Conservation (phyloP, 2,329 filamentous ascomycete species). For the Cryphonectria carpinicola region DNA sequence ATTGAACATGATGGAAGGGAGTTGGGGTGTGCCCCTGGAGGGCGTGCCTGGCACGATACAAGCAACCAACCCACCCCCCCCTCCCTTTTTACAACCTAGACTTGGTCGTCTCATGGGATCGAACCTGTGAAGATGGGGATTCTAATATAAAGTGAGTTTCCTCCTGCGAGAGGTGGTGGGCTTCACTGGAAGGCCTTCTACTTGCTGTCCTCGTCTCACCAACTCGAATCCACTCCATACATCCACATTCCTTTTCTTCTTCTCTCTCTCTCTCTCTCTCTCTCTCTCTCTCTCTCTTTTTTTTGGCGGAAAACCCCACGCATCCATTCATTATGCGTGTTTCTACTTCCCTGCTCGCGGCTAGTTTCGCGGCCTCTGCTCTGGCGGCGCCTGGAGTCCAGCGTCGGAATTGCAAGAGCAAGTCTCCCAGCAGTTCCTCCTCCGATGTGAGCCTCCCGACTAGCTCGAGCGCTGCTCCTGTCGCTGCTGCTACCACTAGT, state of each 20-base stretch:
- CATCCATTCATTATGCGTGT: slow-evolving; percentile 28
- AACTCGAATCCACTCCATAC: background rate
- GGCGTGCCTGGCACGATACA: background rate
- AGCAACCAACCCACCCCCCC: too few species aligned
- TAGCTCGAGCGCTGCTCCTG: background rate
- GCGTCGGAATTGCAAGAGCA: slow-evolving; percentile 17
- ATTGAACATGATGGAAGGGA: background rate
- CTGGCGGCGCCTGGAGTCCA: slow-evolving; percentile 25
- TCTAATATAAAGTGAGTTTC: background rate
- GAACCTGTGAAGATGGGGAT: background rate
- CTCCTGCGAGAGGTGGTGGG: background rate
- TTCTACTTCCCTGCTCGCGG: slow-evolving; percentile 29
- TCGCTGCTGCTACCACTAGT: background rate
- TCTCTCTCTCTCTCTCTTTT: background rate
- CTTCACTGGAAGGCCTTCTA: background rate
- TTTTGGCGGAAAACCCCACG: background rate
- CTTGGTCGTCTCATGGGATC: background rate
- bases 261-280: background rate
- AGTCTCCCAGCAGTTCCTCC: background rate
- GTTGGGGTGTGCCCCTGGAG: background rate
- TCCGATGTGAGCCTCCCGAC: slow-evolving; percentile 4
- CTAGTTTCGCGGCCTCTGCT: slow-evolving; percentile 29
- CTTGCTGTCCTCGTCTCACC: background rate
- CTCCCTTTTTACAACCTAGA: too few species aligned
- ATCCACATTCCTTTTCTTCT: background rate